Evolutionary conservation across 371 early-diverging fungal genomes (phyloP), one percentile per base, ranked within the genome.

Genomic region (Mucor plumbeus): DNA sequence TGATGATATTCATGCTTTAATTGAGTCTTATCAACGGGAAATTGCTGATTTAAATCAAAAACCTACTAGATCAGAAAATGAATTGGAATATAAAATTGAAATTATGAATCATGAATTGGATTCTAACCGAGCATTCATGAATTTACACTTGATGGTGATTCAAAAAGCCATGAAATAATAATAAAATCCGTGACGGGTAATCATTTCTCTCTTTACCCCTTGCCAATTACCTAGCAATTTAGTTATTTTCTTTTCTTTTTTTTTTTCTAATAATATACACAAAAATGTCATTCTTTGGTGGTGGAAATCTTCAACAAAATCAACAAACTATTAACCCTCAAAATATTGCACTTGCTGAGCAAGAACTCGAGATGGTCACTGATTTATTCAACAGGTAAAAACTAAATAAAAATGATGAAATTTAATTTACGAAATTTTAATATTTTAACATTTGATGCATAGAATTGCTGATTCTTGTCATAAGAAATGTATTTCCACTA

Each of bases 391-490:
- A 91, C 73, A 84, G 90, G 90, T 91, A 87, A 72, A 26, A 70
- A 60, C 8, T 50, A 11, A 33, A 13, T n/a, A 31, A 10, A 7
- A 35, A 34, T 15, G 0, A 55, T 7, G 15, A 31, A 7, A 35
- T 34, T 54, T 3, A 8, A 21, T 5, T 7, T 33, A 14, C 3
- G 53, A 21, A 26, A 58, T 39, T 7, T 21, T 31, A 55, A 34
- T n/a, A 55, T 55, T 35, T n/a, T 11, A 11, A 14, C 31, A 40
- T 14, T 5, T 41, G 13, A 26, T 26, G 26, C 26, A 26, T 72
- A 93, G 94, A 61, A 87, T 96, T 59, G 87, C 87, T 61, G 88
- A 90, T 48, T 84, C 90, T 26, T 97, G 97, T 86, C 88, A 93
- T 77, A 69, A 79, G 56, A 96, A 97, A 77, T 97, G 97, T 79